Base-by-base conservation (phyloP, 1,284 basidiomycete species). In the Gymnopus androsaceus region DNA sequence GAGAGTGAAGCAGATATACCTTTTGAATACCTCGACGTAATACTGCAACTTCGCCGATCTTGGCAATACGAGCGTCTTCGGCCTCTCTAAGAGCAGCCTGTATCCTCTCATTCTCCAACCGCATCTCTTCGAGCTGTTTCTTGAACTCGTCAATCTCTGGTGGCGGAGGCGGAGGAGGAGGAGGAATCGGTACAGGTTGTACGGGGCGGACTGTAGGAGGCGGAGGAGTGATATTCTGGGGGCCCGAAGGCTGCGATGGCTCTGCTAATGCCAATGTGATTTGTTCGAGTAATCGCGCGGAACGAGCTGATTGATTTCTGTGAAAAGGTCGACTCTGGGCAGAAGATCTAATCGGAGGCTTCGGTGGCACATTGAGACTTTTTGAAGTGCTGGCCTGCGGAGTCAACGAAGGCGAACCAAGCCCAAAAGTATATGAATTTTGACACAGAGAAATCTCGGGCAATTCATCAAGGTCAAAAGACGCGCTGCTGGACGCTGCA, bases 11-110 rank as follows among this genome's bases (percentile, higher is more conserved):
- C 4, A 14, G 19, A 51, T 27, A 36, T 60, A 84, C 86, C 75
- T 82, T 84, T 58, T 85, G 80, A 3, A 84, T 80, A 34, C 67
- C 76, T 61, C 79, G 78, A 51, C 85, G 73, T 54, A 88, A 63
- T 36, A 86, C 78, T 30, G 73, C 75, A 4, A 86, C 83, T 68
- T 88, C 85, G 9, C 86, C 86, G 49, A 83, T 82, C 62, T 82
- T 85, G 4, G 75, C 70, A 23, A 76, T 71, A 50, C 75, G 78
- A 11, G 68, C 71, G 54, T 80, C 75, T 36, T 72, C 70, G 6
- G 82, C 84, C 38, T 76, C 76, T 59, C 77, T 72, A 19, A 84
- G 62, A 4, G 74, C 74, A 38, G 66, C 62, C 59, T 77, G 74
- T 19, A 82, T 72, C 54, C 73, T 71, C 27, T 68, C 62, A 58